A percentile compares a stretch with the other conserved stretches of the same genome.
Evolutionary conservation across 108 stramenopile genomes (phyloP).

Genomic region (Aurantiochytrium sp.): DNA sequence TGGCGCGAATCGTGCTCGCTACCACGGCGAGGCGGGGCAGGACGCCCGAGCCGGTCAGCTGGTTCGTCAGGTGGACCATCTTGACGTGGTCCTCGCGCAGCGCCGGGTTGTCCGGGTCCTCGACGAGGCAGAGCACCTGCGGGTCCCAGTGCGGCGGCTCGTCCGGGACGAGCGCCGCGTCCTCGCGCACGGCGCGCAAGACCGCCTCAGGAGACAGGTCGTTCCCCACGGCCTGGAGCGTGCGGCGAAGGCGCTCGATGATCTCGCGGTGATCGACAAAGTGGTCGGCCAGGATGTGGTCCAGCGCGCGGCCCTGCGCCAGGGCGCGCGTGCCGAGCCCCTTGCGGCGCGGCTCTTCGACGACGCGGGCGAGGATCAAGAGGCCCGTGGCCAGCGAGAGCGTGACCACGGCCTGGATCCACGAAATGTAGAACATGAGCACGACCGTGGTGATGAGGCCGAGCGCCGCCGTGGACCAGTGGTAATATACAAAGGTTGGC

Average conservation of each 20-base stretch:
- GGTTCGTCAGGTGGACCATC: neutral
- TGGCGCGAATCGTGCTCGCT: neutral
- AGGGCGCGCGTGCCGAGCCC: neutral
- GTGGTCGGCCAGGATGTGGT: neutral
- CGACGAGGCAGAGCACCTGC: neutral
- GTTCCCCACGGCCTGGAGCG: neutral
- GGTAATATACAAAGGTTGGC: slow-evolving; percentile 22
- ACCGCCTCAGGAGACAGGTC: neutral
- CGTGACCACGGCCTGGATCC: neutral
- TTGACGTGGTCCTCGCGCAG: neutral
- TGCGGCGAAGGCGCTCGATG: neutral
- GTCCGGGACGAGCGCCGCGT: neutral
- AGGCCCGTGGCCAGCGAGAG: neutral
- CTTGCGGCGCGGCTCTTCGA: slow-evolving; percentile 8
- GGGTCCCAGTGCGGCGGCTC: slow-evolving; percentile 16
- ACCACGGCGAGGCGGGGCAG: neutral
- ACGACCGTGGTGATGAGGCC: slow-evolving; percentile 8
- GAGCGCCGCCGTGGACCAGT: neutral
- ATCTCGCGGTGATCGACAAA: slow-evolving; percentile 5
- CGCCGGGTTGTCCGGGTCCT: neutral
- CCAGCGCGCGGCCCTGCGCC: neutral
- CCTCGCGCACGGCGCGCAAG: neutral
- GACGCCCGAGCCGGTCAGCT: neutral
- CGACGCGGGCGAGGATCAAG: neutral
- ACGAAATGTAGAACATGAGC: slow-evolving; percentile 22